These are phyloP conservation scores for Candida oleophila DNA, from an alignment of 805 yeast genomes.

Conservation along the genomic window DNA sequence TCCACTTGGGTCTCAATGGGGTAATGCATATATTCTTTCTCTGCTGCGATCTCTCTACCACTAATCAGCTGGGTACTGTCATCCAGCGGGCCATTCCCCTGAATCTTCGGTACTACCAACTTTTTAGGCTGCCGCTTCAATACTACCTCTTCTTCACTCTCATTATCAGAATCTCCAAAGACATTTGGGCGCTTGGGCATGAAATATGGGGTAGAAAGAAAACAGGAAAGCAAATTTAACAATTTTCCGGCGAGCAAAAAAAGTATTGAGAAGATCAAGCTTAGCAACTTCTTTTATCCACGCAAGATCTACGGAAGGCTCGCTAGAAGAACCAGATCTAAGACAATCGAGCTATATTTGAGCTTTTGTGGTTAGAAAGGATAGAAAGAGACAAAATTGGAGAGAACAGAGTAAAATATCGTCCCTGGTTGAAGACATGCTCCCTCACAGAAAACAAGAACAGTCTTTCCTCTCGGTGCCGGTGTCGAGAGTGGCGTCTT, in stretches of 20 bases:
- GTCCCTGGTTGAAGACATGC: slow-evolving; percentile 14
- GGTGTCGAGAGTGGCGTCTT: slow-evolving; percentile 35
- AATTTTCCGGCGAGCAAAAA: neutral
- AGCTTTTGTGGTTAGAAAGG: too few relatives aligned
- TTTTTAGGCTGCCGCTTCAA: neutral
- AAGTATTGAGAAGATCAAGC: too few relatives aligned
- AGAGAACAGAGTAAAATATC: too few relatives aligned
- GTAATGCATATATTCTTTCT: slow-evolving; percentile 12
- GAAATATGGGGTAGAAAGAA: neutral
- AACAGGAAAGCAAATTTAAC: neutral
- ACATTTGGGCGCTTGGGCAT: slow-evolving; percentile 3
- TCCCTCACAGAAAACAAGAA: slow-evolving; percentile 27
- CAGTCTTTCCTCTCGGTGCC: slow-evolving; percentile 31
- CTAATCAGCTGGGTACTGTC: neutral
- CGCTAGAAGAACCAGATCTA: too few relatives aligned
- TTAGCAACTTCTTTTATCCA: too few relatives aligned
- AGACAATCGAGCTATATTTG: too few relatives aligned
- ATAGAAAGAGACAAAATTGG: too few relatives aligned
- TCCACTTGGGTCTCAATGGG: neutral
- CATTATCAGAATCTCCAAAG: slow-evolving; percentile 4
- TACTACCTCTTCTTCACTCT: neutral
- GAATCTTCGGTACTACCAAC: neutral
- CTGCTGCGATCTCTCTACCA: neutral
- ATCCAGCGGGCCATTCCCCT: neutral
- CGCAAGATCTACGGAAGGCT: too few relatives aligned